Evolutionary conservation across 306 rosid species (phyloP), one percentile per base, ranked within the genome.

Genomic region (Cajanus cajan): DNA sequence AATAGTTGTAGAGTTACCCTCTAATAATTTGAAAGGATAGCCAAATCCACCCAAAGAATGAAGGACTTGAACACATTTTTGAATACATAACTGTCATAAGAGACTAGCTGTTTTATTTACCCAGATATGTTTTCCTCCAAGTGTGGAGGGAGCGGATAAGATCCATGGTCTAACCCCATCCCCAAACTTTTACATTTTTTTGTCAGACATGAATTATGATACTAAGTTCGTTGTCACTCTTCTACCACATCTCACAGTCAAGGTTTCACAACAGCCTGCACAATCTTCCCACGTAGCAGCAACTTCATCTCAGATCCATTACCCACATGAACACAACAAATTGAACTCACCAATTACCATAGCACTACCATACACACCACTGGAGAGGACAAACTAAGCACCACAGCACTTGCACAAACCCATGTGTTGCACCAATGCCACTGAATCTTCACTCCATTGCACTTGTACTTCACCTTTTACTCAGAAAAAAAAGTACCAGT

Each of bases 21-120:
- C n/a, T n/a, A n/a, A n/a, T 0, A 37, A 16, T 43, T 6, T 24
- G 12, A 40, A 13, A 7, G 12, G 24, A 22, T 39, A 73, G 36
- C 74, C 14, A 64, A 80, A 80, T 72, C 57, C 48, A 59, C 31
- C 78, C 16, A 61, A 79, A 57, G 21, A 59, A 72, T 72, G 61
- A 47, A 39, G 67, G 57, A 25, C 33, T 33, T n/a, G 24, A 34
- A 73, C 16, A 47, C 57, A 33, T 36, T 81, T 73, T 16, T 57
- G 64, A 22, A n/a, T 31, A 80, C 13, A 18, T 25, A 47, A 68
- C 40, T 31, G 19, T 47, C 24, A 47, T 5, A 31, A 50, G 62
- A 71, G 18, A 71, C 63, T 2, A 10, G 12, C 39, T 19, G 28
- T 24, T 39, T 14, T 25, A 40, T 9, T 59, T 59, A 44, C 7